Evolutionary conservation across 2,329 filamentous ascomycete species (phyloP).

Genomic region (Epichloe hybrida): DNA sequence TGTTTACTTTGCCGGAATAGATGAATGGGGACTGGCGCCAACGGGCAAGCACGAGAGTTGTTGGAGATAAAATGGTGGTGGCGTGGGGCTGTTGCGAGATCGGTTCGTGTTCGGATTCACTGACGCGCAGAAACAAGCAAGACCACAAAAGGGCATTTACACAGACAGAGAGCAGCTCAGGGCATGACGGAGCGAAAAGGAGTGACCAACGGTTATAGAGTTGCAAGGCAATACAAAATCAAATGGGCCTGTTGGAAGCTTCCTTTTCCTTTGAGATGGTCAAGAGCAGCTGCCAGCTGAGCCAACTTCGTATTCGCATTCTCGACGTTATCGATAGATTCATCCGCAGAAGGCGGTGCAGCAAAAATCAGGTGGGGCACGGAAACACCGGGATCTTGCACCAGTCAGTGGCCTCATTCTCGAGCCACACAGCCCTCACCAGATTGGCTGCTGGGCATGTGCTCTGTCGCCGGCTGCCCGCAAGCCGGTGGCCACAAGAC

Average conservation of each 20-base stretch:
- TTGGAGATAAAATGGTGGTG: constrained; percentile 1
- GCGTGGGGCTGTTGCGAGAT: not conserved
- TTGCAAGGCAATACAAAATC: not conserved
- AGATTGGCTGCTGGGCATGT: not conserved
- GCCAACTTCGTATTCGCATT: constrained; percentile 5
- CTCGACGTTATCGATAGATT: not conserved
- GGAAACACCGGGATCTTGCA: constrained; percentile 19
- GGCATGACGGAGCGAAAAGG: not conserved
- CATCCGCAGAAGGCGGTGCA: too few species aligned
- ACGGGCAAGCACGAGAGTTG: not conserved
- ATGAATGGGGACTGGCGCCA: not conserved
- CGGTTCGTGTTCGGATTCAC: constrained; percentile 8
- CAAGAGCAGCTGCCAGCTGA: not conserved
- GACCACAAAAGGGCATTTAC: not conserved
- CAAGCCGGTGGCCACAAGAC: not conserved
- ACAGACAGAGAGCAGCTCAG: too few species aligned
- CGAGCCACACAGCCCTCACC: constrained; percentile 14
- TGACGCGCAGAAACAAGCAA: not conserved
- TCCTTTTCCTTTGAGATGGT: not conserved
- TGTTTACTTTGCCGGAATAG: not conserved
- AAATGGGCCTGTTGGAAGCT: not conserved
- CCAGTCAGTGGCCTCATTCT: constrained; percentile 23
- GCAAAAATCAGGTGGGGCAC: constrained; percentile 4
- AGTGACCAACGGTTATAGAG: not conserved
- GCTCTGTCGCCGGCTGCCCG: not conserved